Base-by-base conservation (phyloP, 2,329 filamentous ascomycete genomes). In the Ophiosphaerella herpotricha region DNA sequence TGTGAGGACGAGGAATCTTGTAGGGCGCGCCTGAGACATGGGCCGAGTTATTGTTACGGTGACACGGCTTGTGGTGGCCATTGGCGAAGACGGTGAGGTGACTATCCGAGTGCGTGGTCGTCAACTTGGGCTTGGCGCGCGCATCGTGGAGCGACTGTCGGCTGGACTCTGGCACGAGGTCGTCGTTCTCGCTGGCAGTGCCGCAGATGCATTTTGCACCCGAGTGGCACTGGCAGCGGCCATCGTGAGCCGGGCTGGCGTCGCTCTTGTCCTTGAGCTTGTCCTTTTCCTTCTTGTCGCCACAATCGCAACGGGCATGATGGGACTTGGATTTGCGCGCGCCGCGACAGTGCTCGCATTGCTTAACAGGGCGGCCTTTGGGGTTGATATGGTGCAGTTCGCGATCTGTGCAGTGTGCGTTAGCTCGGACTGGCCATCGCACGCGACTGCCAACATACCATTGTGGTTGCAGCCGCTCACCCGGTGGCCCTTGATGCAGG, bases 401-500 rank as follows among this genome's bases (percentile, higher is more conserved):
- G 63, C 93, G 90, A 75, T 97, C 94, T 96, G 68, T 47, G 53
- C 39, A 48, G 35, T 42, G 40, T 24, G 29, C 11, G 51, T 69
- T 57, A 70, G 58, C 49, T 39, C 37, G 39, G 40, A 43, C 43
- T 43, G 43, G 66, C 66, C 64, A 50, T 68, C 64, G 57, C 14
- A 32, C n/a, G 37, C 9, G 40, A 51, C 43, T 50, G 55, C 9
- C 7, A 32, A 13, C 61, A 81, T 85, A 96, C 92, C 91, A 75
- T 85, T 84, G 77, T 99, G 94, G 75, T 93, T 91, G 82, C 94
- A 99, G 74, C 94, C 96, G 87, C 92, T 97, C 73, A 99, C 94
- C 74, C 94, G 90, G 80, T 99, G 94, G 72, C 94, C 94, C 77
- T 94, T 89, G 74, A 99, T 91, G 80, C 94, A 99, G 78, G 92